Base-by-base conservation (phyloP, 345 rosid genomes). In the Populus nigra region DNA sequence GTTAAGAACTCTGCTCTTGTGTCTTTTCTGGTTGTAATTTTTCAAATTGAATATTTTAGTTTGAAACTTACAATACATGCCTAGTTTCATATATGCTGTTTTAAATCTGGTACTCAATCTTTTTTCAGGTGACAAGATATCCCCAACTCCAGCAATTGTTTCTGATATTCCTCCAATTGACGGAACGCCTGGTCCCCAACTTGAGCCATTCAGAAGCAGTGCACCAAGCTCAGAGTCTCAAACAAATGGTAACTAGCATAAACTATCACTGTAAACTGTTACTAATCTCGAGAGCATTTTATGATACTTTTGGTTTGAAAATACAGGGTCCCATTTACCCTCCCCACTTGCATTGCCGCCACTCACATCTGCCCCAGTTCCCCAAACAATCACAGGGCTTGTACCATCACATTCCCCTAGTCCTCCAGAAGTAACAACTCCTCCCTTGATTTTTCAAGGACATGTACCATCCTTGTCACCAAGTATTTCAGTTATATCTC, bases 301-400 rank as follows among this genome's bases (percentile, higher is more conserved):
- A 71, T 65, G n/a, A 66, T 47, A 76, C 47, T 78, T 67, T 53
- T 63, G 36, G 62, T 59, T 75, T 77, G 69, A 61, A 47, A 31
- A 79, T 73, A 33, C 89, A 88, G 90, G 79, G 25, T 79, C 82
- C 43, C 72, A 49, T 82, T 45, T 82, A 9, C 81, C 62, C 36
- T 77, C 89, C 72, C 76, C 78, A 4, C 81, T 69, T 63, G 83
- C 83, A 36, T 80, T 75, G 65, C 85, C 90, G 36, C 90, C 90
- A 41, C 43, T 83, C 70, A 71, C 65, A 74, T 84, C 88, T 68
- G 76, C 87, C 55, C 83, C 88, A 29, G 76, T 70, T 77, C 84
- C 91, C 66, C 85, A 73, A 57, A 71, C 75, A 45, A 71, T 80
- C 7, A 20, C 77, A 79, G 92, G 88, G 77, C 73, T 70, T 50